A percentile compares a stretch with the other conserved stretches of the same genome.
Conservation (phyloP, 768 basidiomycete genomes). For the Serendipita indica region DNA sequence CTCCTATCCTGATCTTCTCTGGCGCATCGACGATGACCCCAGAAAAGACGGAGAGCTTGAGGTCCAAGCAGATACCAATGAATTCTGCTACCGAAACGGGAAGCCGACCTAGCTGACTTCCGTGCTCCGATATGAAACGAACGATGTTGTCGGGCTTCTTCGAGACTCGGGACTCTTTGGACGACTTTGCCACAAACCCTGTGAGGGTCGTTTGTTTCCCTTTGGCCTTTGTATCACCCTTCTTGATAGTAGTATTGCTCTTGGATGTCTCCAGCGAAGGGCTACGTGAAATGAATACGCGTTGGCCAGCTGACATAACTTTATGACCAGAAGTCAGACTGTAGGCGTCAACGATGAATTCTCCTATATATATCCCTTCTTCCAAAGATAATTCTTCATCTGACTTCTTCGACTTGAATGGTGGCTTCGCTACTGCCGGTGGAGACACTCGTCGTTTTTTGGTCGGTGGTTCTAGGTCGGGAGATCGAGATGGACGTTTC, state of each 20-base stretch:
- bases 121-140: background rate
- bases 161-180: slow-evolving; percentile 15
- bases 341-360: background rate
- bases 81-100: slow-evolving; percentile 3
- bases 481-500: background rate
- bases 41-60: background rate
- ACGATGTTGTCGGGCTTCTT: slow-evolving; percentile 8
- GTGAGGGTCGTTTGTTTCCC: slow-evolving; percentile 1
- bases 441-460: too few species aligned
- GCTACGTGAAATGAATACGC: background rate
- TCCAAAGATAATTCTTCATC: too few species aligned
- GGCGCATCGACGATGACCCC: background rate
- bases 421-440: too few species aligned
- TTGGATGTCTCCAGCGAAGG: background rate
- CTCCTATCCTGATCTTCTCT: slow-evolving; percentile 11
- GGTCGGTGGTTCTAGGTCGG: background rate
- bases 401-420: too few species aligned
- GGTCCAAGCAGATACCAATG: background rate
- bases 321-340: background rate
- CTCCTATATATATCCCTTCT: background rate
- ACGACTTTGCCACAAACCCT: background rate
- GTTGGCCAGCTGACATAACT: background rate
- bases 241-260: background rate
- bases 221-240: background rate
- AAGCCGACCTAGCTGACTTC: background rate